These are phyloP conservation scores for Globisporangium ultimum DNA, from an alignment of 352 stramenopile genomes.

Conservation along the genomic window DNA sequence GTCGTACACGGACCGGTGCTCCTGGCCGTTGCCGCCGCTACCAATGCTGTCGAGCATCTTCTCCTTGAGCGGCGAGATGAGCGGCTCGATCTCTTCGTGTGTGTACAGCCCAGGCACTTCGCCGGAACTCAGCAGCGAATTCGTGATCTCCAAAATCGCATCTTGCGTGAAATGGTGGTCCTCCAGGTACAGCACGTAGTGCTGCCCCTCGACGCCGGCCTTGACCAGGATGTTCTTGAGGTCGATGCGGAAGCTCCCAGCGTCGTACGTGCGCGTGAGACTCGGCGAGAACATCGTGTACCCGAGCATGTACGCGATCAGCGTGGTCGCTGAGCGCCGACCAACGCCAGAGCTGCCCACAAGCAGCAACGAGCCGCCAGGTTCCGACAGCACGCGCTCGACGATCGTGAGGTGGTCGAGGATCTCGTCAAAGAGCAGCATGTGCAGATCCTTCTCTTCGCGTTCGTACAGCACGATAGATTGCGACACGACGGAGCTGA, in stretches of 20 bases:
- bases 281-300: constrained; percentile 84
- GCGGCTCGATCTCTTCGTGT: constrained; percentile 91
- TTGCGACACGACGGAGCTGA: constrained; percentile 79
- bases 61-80: constrained; percentile 89
- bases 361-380: constrained; percentile 86
- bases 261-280: constrained; percentile 72
- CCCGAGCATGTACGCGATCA: constrained; percentile 89
- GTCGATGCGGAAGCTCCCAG: constrained; percentile 77
- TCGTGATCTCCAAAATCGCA: constrained; percentile 90
- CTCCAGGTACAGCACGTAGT: constrained; percentile 90
- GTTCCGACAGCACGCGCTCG: constrained; percentile 86
- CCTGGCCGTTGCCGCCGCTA: constrained; percentile 21
- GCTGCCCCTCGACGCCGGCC: constrained; percentile 75
- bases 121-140: constrained; percentile 89
- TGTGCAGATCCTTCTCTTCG: constrained; percentile 92
- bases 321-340: constrained; percentile 72
- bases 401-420: constrained; percentile 90
- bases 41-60: constrained; percentile 85
- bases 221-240: constrained; percentile 90
- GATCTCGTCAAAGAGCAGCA: constrained; percentile 92
- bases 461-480: constrained; percentile 93
- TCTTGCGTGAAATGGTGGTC: constrained; percentile 91
- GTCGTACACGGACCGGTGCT: constrained; percentile 89
- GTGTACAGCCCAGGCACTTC: constrained; percentile 93
- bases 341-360: constrained; percentile 89